Conservation (phyloP, 1,139 yeast genomes). For the Yamadazyma diddensiae region DNA sequence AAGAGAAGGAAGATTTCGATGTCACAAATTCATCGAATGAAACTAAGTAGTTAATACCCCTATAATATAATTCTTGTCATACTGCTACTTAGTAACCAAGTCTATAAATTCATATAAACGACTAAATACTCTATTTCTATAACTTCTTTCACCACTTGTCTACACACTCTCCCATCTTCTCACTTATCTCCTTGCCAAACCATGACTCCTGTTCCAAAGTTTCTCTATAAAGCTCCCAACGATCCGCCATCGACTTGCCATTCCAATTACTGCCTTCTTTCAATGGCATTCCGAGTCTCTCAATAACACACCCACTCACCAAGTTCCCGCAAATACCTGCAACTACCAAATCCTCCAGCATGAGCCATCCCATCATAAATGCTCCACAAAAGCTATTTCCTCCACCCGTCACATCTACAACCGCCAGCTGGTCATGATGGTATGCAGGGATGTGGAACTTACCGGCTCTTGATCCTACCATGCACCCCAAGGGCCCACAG, state of each 20-base stretch:
- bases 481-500: slow-evolving; percentile 71
- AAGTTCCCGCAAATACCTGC: slow-evolving; percentile 71
- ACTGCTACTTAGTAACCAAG: no score
- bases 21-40: no score
- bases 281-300: slow-evolving; percentile 71
- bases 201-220: neutral
- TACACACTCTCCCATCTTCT: no score
- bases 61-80: no score
- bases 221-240: slow-evolving; percentile 26
- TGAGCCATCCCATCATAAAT: slow-evolving; percentile 56
- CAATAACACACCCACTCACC: slow-evolving; percentile 78
- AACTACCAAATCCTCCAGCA: slow-evolving; percentile 46
- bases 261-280: slow-evolving; percentile 48
- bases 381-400: slow-evolving; percentile 91
- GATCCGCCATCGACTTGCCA: slow-evolving; percentile 31
- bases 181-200: no score
- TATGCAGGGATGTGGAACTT: slow-evolving; percentile 65
- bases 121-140: no score
- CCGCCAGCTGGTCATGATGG: slow-evolving; percentile 50
- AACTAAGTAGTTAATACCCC: no score
- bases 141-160: no score
- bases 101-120: no score
- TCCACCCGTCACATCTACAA: slow-evolving; percentile 91
- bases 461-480: slow-evolving; percentile 18
- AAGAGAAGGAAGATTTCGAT: neutral